phyloP scores from a whole-genome alignment of 352 stramenopile species.

The Globisporangium barbulae region DNA sequence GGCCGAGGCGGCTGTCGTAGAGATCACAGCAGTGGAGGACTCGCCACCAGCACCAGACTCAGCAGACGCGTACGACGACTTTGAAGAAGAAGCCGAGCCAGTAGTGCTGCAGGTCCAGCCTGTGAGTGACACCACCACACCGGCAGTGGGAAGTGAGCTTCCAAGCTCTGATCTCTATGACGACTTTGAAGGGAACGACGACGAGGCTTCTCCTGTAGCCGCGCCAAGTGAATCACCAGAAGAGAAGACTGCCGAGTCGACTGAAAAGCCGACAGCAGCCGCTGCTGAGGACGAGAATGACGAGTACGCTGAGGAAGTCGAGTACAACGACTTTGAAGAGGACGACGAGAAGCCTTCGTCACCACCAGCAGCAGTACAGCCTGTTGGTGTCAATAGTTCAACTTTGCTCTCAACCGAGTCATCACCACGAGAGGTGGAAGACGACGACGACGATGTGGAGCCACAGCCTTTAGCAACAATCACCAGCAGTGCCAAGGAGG shows the following conservation, averaged over 20 bases:
- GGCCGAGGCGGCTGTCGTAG: not conserved
- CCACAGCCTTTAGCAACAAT: slow-evolving; percentile 8
- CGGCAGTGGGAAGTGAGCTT: not conserved
- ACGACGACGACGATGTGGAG: slow-evolving; percentile 21
- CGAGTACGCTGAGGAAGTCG: slow-evolving; percentile 35
- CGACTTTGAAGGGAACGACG: slow-evolving; percentile 13
- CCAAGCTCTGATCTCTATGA: slow-evolving; percentile 12
- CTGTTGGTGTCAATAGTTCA: slow-evolving; percentile 3
- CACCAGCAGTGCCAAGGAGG: slow-evolving; percentile 10
- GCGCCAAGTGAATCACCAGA: not conserved
- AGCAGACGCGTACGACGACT: slow-evolving; percentile 10
- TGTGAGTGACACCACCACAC: not conserved
- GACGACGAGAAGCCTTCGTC: slow-evolving; percentile 3
- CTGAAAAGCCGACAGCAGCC: not conserved
- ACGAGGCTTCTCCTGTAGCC: not conserved
- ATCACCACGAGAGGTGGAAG: slow-evolving; percentile 29
- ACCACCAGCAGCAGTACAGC: not conserved
- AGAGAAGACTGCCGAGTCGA: not conserved
- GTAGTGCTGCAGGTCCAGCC: not conserved
- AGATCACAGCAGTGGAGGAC: not conserved
- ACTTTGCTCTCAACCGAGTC: slow-evolving; percentile 11
- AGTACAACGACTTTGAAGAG: slow-evolving; percentile 48
- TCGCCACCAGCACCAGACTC: not conserved
- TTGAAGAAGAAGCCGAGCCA: slow-evolving; percentile 6
- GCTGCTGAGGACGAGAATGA: slow-evolving; percentile 19